These are phyloP conservation scores for Cystofilobasidium bisporidii DNA, from an alignment of 768 basidiomycete genomes.

Conservation along the genomic window DNA sequence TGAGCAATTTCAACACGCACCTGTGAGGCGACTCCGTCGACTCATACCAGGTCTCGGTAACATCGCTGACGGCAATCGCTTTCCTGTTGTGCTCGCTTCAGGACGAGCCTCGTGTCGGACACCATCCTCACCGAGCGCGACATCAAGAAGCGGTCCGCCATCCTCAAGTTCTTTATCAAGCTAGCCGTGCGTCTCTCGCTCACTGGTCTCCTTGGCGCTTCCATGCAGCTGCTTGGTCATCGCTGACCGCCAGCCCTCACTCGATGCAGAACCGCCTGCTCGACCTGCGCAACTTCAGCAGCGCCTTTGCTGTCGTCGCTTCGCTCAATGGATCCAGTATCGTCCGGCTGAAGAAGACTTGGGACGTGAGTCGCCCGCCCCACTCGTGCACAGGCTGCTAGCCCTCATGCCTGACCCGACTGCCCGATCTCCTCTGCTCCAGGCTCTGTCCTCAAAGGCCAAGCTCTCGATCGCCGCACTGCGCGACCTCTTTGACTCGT, in stretches of 20 bases:
- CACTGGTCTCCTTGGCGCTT: neutral
- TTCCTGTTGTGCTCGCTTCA: neutral
- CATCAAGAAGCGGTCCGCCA: slow-evolving; percentile 62
- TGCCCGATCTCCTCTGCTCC: too few relatives aligned
- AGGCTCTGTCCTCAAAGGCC: slow-evolving; percentile 81
- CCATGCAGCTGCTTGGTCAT: too few relatives aligned
- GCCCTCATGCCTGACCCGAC: too few relatives aligned
- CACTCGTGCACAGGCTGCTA: too few relatives aligned
- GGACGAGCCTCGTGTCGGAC: slow-evolving; percentile 69
- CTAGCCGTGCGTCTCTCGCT: slow-evolving; percentile 55
- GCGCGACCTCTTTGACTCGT: slow-evolving; percentile 65
- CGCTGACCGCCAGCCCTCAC: too few relatives aligned
- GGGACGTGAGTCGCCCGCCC: slow-evolving; percentile 59
- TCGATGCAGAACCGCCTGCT: slow-evolving; percentile 65
- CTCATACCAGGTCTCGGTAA: too few relatives aligned
- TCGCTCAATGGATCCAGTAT: slow-evolving; percentile 95
- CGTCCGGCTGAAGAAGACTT: slow-evolving; percentile 80
- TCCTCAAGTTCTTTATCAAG: slow-evolving; percentile 90
- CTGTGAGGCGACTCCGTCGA: slow-evolving; percentile 71
- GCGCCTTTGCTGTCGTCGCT: slow-evolving; percentile 80
- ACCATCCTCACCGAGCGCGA: slow-evolving; percentile 84
- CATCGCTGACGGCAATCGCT: neutral
- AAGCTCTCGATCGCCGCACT: slow-evolving; percentile 65
- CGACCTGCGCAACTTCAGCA: slow-evolving; percentile 76
- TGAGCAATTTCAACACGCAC: slow-evolving; percentile 78